Conservation (phyloP, 2,329 filamentous ascomycete genomes). For the Graphium sp. region DNA sequence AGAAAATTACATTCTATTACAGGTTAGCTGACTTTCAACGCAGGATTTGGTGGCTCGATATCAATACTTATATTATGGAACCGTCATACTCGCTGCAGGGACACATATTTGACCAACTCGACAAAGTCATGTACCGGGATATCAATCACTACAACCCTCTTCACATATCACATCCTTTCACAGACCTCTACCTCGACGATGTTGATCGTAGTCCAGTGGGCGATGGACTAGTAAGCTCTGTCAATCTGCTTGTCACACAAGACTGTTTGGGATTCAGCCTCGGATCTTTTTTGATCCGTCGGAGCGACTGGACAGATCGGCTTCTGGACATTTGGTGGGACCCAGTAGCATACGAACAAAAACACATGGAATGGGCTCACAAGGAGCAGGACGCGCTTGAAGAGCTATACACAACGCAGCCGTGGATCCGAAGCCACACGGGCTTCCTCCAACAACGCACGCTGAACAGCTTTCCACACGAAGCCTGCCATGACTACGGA, state of each 20-base stretch:
- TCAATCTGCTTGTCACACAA: constrained; percentile 80
- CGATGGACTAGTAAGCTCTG: constrained; percentile 59
- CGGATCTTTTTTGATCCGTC: constrained; percentile 81
- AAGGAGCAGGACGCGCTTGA: constrained; percentile 95
- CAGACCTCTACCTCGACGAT: constrained; percentile 58
- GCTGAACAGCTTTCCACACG: constrained; percentile 87
- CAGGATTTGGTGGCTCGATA: constrained; percentile 98
- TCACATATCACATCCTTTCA: constrained; percentile 75
- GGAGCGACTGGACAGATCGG: constrained; percentile 78
- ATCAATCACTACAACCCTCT: constrained; percentile 94
- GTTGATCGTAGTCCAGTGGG: constrained; percentile 56
- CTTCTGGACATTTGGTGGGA: constrained; percentile 98
- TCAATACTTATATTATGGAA: constrained; percentile 98
- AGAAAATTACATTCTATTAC: not conserved
- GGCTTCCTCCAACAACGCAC: constrained; percentile 81
- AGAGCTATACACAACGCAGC: constrained; percentile 77
- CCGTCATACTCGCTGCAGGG: constrained; percentile 74
- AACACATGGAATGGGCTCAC: constrained; percentile 98
- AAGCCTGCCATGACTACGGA: constrained; percentile 63
- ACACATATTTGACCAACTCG: constrained; percentile 75
- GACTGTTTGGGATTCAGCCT: constrained; percentile 95
- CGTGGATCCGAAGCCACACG: constrained; percentile 79
- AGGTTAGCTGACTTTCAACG: not conserved
- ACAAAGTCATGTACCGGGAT: constrained; percentile 68
- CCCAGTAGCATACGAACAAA: constrained; percentile 91